These are phyloP conservation scores for Serendipita indica DNA, from an alignment of 768 basidiomycete genomes.

Conservation along the genomic window DNA sequence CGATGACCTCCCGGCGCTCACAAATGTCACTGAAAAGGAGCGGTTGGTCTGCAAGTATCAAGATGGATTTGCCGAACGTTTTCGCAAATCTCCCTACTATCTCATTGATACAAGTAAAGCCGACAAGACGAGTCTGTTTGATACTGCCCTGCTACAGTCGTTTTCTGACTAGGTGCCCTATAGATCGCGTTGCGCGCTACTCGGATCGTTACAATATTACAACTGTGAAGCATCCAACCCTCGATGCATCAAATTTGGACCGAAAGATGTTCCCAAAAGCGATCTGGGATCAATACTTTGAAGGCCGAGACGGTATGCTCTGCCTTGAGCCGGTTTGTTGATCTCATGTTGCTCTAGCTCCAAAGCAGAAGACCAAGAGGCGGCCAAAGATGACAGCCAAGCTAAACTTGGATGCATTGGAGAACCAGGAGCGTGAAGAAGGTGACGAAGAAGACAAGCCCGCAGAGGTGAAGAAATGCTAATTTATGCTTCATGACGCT, in stretches of 20 bases:
- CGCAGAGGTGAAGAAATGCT: neutral
- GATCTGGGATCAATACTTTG: conserved; percentile 66
- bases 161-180: neutral
- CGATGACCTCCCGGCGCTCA: conserved; percentile 42
- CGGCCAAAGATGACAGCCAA: conserved; percentile 22
- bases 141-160: neutral
- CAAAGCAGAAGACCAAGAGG: conserved; percentile 22
- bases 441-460: conserved; percentile 44
- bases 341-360: neutral
- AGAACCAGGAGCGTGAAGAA: conserved; percentile 25
- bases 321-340: conserved; percentile 11
- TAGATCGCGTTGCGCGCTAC: conserved; percentile 57
- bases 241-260: conserved; percentile 57
- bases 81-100: conserved; percentile 60
- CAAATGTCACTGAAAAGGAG: conserved; percentile 51
- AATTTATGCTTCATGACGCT: neutral
- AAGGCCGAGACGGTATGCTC: conserved; percentile 45
- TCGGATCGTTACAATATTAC: conserved; percentile 72
- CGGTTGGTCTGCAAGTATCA: conserved; percentile 51
- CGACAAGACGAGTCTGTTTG: neutral
- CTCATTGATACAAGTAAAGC: conserved; percentile 57
- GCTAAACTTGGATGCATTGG: conserved; percentile 50
- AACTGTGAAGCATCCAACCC: conserved; percentile 38
- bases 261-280: conserved; percentile 64
- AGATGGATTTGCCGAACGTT: conserved; percentile 44